Base-by-base conservation (phyloP, 2,329 filamentous ascomycete genomes). In the Aspergillus sp. region DNA sequence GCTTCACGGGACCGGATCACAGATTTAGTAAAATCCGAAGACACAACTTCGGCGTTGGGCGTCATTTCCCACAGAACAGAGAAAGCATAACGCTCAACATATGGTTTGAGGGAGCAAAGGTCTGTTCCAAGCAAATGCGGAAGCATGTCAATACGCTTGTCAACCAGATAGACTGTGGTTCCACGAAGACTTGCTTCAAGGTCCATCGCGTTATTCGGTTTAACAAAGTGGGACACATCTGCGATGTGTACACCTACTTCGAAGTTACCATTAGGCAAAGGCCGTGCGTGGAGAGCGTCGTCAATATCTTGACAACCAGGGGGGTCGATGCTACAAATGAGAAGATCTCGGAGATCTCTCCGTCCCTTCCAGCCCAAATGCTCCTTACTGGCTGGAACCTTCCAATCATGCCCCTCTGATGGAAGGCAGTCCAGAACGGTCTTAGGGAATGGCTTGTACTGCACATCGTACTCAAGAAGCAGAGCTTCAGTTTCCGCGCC, bases 111-210 rank as follows among this genome's bases (percentile, higher is more conserved):
- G 0, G 93, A 98, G 71, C 93, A 98, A 1, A 98, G 76, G 60
- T 98, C 90, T 1, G 93, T 98, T 45, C 93, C 93, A 9, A 98
- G 83, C 29, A 98, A 83, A 78, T 90, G 90, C 1, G 94, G 94
- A 66, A 98, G 78, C 94, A 98, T 98, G 73, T 98, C 94, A 58
- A 98, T 98, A 58, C 93, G 90, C 76, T 98, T 98, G 69, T 98
- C 93, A 3, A 98, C 93, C 11, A 98, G 76, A 64, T 98, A 98
- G 27, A 98, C 93, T 0, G 91, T 97, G 5, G 93, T 97, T 49
- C 93, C 93, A 58, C 93, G 85, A 60, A 95, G 82, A 61, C 89
- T 93, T 3, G 93, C 93, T 70, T 98, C 93, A 38, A 83, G 81
- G 64, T 98, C 94, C 93, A 98, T 98, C 42, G 93, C 86, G 60